These are phyloP conservation scores for Nemania sp. DNA, from an alignment of 2,329 filamentous ascomycete genomes.

Conservation along the genomic window DNA sequence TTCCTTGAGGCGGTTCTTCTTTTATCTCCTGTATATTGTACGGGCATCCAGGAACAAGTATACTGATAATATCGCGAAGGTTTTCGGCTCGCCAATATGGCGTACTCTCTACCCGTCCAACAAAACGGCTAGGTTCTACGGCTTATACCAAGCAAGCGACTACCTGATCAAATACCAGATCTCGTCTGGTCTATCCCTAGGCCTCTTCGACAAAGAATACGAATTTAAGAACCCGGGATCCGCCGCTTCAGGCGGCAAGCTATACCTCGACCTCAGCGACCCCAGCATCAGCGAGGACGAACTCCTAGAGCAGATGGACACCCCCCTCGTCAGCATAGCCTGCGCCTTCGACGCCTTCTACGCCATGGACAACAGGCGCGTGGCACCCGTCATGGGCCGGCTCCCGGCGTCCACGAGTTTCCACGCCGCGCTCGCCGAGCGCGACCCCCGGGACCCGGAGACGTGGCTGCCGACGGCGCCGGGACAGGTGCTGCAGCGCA, in stretches of 20 bases:
- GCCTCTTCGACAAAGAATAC: conserved; percentile 32
- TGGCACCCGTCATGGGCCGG: conserved; percentile 27
- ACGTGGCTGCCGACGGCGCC: conserved; percentile 15
- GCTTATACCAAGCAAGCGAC: conserved; percentile 29
- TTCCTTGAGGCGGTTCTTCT: background rate
- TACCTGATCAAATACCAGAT: conserved; percentile 30
- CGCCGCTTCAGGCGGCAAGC: background rate
- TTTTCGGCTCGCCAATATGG: conserved; percentile 34
- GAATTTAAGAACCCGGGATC: conserved; percentile 23
- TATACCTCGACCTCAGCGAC: conserved; percentile 23
- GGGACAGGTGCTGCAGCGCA: conserved; percentile 34
- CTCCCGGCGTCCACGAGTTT: conserved; percentile 30
- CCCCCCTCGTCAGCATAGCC: conserved; percentile 33
- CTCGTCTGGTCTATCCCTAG: conserved; percentile 27
- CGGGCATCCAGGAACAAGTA: conserved; percentile 4
- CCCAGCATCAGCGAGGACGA: conserved; percentile 5
- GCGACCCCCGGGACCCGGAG: background rate
- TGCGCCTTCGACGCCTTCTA: conserved; percentile 34
- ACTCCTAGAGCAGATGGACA: conserved; percentile 28
- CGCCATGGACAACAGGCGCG: conserved; percentile 27
- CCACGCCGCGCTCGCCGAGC: conserved; percentile 22
- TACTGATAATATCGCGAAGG: conserved; percentile 9
- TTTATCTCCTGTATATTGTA: background rate
- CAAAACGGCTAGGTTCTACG: conserved; percentile 30
- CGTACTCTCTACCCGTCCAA: conserved; percentile 24